phyloP scores from a whole-genome alignment of 2,329 filamentous ascomycete genomes.

The Drechmeria coniospora region DNA sequence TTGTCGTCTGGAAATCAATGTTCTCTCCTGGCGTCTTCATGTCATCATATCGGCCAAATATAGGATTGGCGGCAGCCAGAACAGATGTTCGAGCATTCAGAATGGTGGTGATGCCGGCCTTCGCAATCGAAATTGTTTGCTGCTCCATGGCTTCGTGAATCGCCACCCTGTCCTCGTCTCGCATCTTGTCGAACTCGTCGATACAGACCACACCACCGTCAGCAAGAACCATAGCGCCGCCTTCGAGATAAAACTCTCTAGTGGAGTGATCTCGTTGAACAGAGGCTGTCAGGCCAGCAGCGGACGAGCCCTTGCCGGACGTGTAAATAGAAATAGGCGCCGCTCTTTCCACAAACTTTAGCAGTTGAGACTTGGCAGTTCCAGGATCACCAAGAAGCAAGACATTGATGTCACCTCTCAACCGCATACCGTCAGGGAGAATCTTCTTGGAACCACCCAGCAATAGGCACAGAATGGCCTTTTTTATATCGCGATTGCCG shows the following conservation, averaged over 20 bases:
- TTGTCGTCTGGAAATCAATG: slow-evolving; percentile 98
- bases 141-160: slow-evolving; percentile 99
- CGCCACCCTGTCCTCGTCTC: slow-evolving; percentile 90
- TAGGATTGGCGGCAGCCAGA: slow-evolving; percentile 87
- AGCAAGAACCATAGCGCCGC: slow-evolving; percentile 94
- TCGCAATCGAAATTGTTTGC: slow-evolving; percentile 97
- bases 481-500: slow-evolving; percentile 91
- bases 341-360: slow-evolving; percentile 95
- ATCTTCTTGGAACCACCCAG: slow-evolving; percentile 97
- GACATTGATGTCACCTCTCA: slow-evolving; percentile 96
- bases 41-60: slow-evolving; percentile 95
- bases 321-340: slow-evolving; percentile 97
- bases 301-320: slow-evolving; percentile 93
- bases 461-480: slow-evolving; percentile 83
- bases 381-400: slow-evolving; percentile 91
- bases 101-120: slow-evolving; percentile 96
- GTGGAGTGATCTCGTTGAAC: slow-evolving; percentile 87
- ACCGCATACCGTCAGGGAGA: slow-evolving; percentile 89
- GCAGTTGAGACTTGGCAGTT: slow-evolving; percentile 91
- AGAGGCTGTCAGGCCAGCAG: slow-evolving; percentile 91
- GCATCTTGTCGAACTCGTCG: slow-evolving; percentile 99
- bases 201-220: slow-evolving; percentile 97
- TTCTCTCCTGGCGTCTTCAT: slow-evolving; percentile 96
- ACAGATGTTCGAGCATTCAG: slow-evolving; percentile 92
- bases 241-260: slow-evolving; percentile 93